Percentiles rank a stretch among this genome's conserved stretches.
phyloP scores from a whole-genome alignment of 2,329 filamentous ascomycete genomes.

The Alternaria alternata region DNA sequence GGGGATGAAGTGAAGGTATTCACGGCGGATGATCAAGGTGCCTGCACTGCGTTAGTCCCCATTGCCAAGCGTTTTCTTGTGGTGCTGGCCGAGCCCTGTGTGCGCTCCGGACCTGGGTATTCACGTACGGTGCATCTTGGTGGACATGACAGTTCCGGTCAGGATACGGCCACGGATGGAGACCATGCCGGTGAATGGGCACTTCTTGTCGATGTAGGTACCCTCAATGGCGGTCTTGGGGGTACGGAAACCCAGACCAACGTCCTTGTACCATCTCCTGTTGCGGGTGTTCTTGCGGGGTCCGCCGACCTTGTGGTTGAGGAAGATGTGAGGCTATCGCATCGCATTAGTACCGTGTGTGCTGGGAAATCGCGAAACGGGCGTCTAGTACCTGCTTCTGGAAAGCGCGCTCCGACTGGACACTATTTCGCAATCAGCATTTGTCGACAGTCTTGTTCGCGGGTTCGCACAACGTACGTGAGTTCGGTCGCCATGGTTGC shows the following conservation, averaged over 20 bases:
- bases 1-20: conserved; percentile 99
- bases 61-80: conserved; percentile 19
- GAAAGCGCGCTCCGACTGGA: conserved; percentile 99
- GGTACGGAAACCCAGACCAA: conserved; percentile 98
- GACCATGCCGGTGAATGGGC: conserved; percentile 98
- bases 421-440: conserved; percentile 70
- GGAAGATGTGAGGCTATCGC: conserved; percentile 97
- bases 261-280: conserved; percentile 99
- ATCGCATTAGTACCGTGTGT: conserved; percentile 41
- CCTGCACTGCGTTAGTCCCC: conserved; percentile 35
- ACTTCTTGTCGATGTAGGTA: conserved; percentile 99
- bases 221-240: conserved; percentile 99
- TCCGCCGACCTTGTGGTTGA: conserved; percentile 92
- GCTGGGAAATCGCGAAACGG: conserved; percentile 22
- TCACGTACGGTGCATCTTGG: conserved; percentile 95
- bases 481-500: conserved; percentile 56
- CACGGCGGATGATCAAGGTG: conserved; percentile 97
- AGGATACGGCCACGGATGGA: conserved; percentile 99
- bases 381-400: conserved; percentile 71
- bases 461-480: conserved; percentile 45
- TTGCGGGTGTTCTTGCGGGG: conserved; percentile 52
- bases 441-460: conserved; percentile 7
- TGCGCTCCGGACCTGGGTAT: not conserved
- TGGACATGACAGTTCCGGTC: conserved; percentile 97
- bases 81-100: not conserved